Evolutionary conservation across 805 yeast genomes (phyloP), one percentile per base, ranked within the genome.

Genomic region (Hanseniaspora thailandica): DNA sequence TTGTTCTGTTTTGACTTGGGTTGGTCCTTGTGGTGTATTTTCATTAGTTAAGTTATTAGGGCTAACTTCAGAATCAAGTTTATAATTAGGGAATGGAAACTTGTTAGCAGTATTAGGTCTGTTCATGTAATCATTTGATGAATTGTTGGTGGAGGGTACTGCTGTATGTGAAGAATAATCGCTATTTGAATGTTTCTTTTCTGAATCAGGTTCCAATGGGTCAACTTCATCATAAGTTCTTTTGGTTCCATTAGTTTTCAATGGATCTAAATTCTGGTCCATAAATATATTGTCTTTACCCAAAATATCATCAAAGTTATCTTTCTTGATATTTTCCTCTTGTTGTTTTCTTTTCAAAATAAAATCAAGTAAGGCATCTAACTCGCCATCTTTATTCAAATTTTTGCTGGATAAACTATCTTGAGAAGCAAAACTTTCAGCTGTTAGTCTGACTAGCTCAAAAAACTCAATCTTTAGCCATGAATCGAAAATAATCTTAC

Each of bases 391-490:
- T 34, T 28, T 23, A 20, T 50, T 50, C 23, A 50, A 28, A 26
- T 35, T n/a, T 1, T 50, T 26, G 22, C 13, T 8, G 3, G 36
- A 23, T 5, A 50, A 26, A 4, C 47, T 25, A 2, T 25, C 39
- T 28, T 50, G 25, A 19, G 54, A 40, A 13, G 47, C 54, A 35
- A 50, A 50, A 8, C 19, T 17, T 15, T 34, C 43, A 13, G 38
- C 17, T 5, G 38, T 25, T 6, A 50, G 10, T 28, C 54, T 50
- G 3, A 43, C 47, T 57, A 82, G 69, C 60, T 85, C 94, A 41
- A 83, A 63, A 78, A 84, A 83, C 58, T 86, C 94, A 28, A 87
- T 76, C 57, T 77, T 75, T 56, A 85, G 69, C 50, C 74, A 76
- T 31, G 81, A 70, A 61, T 78, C 81, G 67, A 86, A 76, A 6